Conservation (phyloP, 495 filamentous ascomycete genomes). For the Neurospora cerealis region DNA sequence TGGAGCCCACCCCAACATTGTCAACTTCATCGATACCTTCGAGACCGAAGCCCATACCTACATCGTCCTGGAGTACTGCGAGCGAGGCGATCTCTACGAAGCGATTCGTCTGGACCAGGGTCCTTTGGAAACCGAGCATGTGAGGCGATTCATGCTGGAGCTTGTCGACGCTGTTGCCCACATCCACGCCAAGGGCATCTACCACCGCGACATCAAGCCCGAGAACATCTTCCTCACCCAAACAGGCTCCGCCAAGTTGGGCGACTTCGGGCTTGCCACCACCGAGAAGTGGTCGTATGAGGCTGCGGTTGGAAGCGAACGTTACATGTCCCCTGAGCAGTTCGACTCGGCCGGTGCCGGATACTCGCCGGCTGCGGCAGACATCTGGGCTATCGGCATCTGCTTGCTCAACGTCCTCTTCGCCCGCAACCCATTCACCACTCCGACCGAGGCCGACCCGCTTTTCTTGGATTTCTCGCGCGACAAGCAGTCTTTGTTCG, state of each 20-base stretch:
- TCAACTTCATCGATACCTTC: slow-evolving; percentile 85
- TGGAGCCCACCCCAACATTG: slow-evolving; percentile 77
- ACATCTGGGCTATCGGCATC: slow-evolving; percentile 94
- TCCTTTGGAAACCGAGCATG: slow-evolving; percentile 88
- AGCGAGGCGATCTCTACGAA: slow-evolving; percentile 95
- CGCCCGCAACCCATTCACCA: slow-evolving; percentile 87
- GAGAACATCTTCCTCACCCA: slow-evolving; percentile 96
- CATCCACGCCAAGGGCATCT: slow-evolving; percentile 84
- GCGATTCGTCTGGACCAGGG: slow-evolving; percentile 82
- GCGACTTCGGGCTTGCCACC: slow-evolving; percentile 90
- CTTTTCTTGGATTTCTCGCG: slow-evolving; percentile 85
- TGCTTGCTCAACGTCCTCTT: slow-evolving; percentile 94
- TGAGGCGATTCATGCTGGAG: slow-evolving; percentile 93
- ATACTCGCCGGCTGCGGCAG: slow-evolving; percentile 88
- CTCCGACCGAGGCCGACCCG: slow-evolving; percentile 74
- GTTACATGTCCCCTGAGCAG: slow-evolving; percentile 98
- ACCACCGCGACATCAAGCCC: slow-evolving; percentile 98
- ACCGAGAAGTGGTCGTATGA: slow-evolving; percentile 80
- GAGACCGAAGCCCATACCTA: slow-evolving; percentile 85
- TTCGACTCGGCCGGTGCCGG: slow-evolving; percentile 77
- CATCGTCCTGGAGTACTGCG: slow-evolving; percentile 89
- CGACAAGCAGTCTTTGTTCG: slow-evolving; percentile 90
- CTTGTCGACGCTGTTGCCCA: slow-evolving; percentile 81
- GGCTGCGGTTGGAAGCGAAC: slow-evolving; percentile 87
- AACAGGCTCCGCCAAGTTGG: slow-evolving; percentile 84